Conservation (phyloP, 768 basidiomycete species). For the Mrakia blollopis region DNA sequence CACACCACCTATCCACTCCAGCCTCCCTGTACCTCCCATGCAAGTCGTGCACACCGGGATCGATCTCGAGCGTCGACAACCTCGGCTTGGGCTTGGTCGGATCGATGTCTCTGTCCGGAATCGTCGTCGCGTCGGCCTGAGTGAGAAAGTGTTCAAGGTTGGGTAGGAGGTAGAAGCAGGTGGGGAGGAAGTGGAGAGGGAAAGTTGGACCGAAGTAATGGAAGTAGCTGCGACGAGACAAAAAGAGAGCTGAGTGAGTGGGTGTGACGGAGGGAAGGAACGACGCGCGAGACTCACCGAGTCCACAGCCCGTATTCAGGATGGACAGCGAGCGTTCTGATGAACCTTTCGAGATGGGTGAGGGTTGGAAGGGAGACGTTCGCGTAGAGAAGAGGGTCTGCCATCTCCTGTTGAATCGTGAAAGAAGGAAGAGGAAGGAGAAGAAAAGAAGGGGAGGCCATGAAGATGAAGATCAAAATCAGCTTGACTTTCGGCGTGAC, state of each 20-base stretch:
- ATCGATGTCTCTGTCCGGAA: constrained; percentile 18
- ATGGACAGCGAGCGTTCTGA: background rate
- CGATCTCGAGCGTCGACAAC: constrained; percentile 27
- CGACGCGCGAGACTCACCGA: background rate
- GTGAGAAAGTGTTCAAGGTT: constrained; percentile 22
- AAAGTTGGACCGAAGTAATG: constrained; percentile 19
- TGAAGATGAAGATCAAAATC: too few relatives aligned
- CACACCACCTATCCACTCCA: constrained; percentile 1
- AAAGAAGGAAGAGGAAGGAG: background rate
- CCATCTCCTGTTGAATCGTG: constrained; percentile 4
- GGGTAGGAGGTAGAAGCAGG: constrained; percentile 14
- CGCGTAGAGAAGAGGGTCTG: constrained; percentile 22
- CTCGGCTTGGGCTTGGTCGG: background rate
- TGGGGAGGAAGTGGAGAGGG: constrained; percentile 1
- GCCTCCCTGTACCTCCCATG: constrained; percentile 16
- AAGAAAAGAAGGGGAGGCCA: too few relatives aligned
- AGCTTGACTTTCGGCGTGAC: background rate
- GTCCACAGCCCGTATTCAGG: background rate
- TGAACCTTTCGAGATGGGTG: constrained; percentile 5
- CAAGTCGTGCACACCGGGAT: constrained; percentile 22
- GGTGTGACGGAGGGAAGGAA: background rate
- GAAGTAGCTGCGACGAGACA: background rate
- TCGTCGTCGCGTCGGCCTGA: constrained; percentile 22
- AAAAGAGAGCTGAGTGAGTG: background rate
- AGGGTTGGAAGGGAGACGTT: constrained; percentile 13